Conservation (phyloP, 768 basidiomycete genomes). For the Tylopilus sp. region DNA sequence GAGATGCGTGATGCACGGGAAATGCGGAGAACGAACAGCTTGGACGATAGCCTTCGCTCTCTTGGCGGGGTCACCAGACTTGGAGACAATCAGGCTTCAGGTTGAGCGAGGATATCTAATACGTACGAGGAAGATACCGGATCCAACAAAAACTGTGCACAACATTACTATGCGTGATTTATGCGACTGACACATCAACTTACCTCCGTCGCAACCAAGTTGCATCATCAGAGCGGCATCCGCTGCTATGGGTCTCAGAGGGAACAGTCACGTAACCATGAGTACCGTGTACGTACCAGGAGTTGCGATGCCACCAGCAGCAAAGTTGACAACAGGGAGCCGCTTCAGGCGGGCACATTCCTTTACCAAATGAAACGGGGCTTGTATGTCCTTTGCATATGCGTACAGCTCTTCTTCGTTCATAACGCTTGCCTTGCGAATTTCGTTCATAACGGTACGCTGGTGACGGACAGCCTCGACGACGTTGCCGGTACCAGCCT, state of each 20-base stretch:
- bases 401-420: conserved; percentile 92
- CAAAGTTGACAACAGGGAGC: conserved; percentile 95
- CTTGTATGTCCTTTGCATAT: conserved; percentile 88
- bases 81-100: conserved; percentile 8
- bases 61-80: conserved; percentile 93
- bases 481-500: conserved; percentile 86
- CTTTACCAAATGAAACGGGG: conserved; percentile 93
- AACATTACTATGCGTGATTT: not conserved
- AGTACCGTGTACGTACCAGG: conserved; percentile 55
- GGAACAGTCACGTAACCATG: not conserved
- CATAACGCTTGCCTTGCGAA: conserved; percentile 83
- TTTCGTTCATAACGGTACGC: conserved; percentile 78
- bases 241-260: conserved; percentile 39
- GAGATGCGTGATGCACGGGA: not conserved
- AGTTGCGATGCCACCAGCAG: conserved; percentile 90
- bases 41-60: conserved; percentile 95
- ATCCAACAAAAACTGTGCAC: conserved; percentile 87
- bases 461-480: conserved; percentile 94
- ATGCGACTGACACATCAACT: conserved; percentile 21
- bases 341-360: conserved; percentile 92
- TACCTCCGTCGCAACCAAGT: conserved; percentile 93
- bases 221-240: conserved; percentile 99
- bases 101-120: not conserved
- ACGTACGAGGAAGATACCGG: conserved; percentile 91
- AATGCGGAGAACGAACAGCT: conserved; percentile 53